These are phyloP conservation scores for Sodiomyces alkalinus DNA, from an alignment of 2,329 filamentous ascomycete genomes.

Conservation along the genomic window DNA sequence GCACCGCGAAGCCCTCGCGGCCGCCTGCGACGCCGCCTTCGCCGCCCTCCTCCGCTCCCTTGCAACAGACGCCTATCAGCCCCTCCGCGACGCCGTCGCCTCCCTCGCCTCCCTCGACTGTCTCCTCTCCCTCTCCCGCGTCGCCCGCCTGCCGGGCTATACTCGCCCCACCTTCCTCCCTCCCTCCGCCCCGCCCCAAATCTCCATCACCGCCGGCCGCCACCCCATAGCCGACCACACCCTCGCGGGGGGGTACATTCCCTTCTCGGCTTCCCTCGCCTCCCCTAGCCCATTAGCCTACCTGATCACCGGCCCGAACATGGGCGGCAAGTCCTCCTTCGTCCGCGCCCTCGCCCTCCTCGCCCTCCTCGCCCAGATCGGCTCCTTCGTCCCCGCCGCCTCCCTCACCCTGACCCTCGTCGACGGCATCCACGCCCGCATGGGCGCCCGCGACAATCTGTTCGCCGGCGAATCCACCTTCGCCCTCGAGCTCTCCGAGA, in stretches of 20 bases:
- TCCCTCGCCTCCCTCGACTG: constrained; percentile 81
- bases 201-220: constrained; percentile 60
- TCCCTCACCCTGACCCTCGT: constrained; percentile 62
- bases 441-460: constrained; percentile 93
- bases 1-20: constrained; percentile 82
- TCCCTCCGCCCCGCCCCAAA: constrained; percentile 46
- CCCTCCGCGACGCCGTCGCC: constrained; percentile 76
- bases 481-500: constrained; percentile 95
- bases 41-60: constrained; percentile 55
- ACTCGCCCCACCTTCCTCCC: constrained; percentile 55
- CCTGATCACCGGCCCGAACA: constrained; percentile 92
- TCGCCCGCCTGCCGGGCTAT: constrained; percentile 80
- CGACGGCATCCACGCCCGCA: constrained; percentile 87
- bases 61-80: constrained; percentile 62
- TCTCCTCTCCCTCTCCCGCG: constrained; percentile 68
- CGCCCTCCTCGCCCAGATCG: constrained; percentile 85
- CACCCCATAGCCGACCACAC: constrained; percentile 95
- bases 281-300: constrained; percentile 54
- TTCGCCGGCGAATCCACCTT: constrained; percentile 91
- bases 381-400: constrained; percentile 79
- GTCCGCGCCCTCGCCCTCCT: constrained; percentile 87
- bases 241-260: constrained; percentile 74
- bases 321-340: constrained; percentile 98
- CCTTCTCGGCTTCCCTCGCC: constrained; percentile 68
- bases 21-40: constrained; percentile 81